Evolutionary conservation across 2,329 filamentous ascomycete species (phyloP).

Genomic region (Aspergillus terreus): DNA sequence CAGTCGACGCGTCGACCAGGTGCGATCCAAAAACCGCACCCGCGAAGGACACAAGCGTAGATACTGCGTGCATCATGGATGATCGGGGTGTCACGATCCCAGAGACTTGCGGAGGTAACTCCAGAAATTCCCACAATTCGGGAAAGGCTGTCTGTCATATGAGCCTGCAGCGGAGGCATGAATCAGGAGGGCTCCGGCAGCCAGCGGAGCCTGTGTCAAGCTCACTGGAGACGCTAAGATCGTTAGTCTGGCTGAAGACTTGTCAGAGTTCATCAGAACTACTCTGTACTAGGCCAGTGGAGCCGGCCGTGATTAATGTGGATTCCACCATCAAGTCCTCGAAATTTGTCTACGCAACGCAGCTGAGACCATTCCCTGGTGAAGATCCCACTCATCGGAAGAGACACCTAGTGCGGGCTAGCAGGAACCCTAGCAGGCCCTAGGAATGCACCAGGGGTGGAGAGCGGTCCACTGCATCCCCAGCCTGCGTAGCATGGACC

Average conservation of each 20-base stretch:
- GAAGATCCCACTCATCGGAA: neutral
- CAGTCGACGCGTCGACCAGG: conserved; percentile 7
- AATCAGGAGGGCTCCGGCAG: too few relatives aligned
- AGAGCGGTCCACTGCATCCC: neutral
- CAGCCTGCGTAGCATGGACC: neutral
- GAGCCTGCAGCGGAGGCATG: too few relatives aligned
- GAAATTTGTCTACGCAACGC: neutral
- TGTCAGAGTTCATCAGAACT: too few relatives aligned
- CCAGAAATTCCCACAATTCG: too few relatives aligned
- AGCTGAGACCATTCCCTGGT: neutral
- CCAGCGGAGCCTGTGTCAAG: too few relatives aligned
- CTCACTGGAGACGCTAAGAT: too few relatives aligned
- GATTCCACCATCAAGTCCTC: too few relatives aligned
- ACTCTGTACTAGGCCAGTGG: too few relatives aligned
- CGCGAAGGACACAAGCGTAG: conserved; percentile 11
- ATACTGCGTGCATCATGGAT: conserved; percentile 17
- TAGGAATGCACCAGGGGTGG: neutral
- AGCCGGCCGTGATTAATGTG: too few relatives aligned
- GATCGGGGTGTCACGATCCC: neutral
- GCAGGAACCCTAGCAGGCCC: neutral
- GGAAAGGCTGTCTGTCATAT: too few relatives aligned
- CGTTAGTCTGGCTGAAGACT: too few relatives aligned
- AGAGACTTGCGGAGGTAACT: too few relatives aligned
- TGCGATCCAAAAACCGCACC: conserved; percentile 1
- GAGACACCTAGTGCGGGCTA: neutral